Conservation (phyloP, 2,329 filamentous ascomycete species). For the Parafenestella ontariensis region DNA sequence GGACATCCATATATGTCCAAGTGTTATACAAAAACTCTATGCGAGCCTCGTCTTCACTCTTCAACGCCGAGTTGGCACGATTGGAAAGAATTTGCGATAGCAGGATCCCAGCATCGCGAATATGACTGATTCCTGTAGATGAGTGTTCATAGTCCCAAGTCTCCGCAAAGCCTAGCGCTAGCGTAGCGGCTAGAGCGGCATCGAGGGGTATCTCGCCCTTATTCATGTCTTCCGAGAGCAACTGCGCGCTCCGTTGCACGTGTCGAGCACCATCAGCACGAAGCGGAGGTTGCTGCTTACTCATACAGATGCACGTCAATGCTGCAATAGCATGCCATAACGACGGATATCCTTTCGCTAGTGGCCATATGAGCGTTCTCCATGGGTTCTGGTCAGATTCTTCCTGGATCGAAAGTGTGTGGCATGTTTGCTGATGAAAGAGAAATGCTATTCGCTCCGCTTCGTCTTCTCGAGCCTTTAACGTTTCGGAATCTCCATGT, state of each 20-base stretch:
- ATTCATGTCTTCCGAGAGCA: slow-evolving; percentile 59
- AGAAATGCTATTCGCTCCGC: slow-evolving; percentile 33
- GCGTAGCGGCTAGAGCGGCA: slow-evolving; percentile 68
- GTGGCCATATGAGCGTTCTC: slow-evolving; percentile 71
- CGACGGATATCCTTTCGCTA: slow-evolving; percentile 67
- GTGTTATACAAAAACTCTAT: slow-evolving; percentile 72
- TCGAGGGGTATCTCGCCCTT: slow-evolving; percentile 67
- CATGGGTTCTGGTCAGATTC: slow-evolving; percentile 71
- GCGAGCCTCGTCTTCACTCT: slow-evolving; percentile 49
- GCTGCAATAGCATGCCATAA: slow-evolving; percentile 71
- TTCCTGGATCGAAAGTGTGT: slow-evolving; percentile 72
- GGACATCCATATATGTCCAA: slow-evolving; percentile 75
- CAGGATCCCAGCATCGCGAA: slow-evolving; percentile 68
- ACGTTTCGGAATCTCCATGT: background rate
- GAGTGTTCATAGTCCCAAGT: slow-evolving; percentile 70
- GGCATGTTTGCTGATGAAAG: slow-evolving; percentile 70
- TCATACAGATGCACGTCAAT: slow-evolving; percentile 71
- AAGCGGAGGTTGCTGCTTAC: slow-evolving; percentile 62
- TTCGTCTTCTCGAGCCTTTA: slow-evolving; percentile 11
- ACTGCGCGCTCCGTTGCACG: slow-evolving; percentile 66
- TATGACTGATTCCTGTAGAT: slow-evolving; percentile 69
- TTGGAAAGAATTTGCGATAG: slow-evolving; percentile 64
- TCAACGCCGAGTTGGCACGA: slow-evolving; percentile 45
- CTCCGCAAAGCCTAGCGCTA: slow-evolving; percentile 71
- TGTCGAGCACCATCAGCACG: slow-evolving; percentile 68